phyloP scores from a whole-genome alignment of 202 grass and related monocot species.

The Setaria viridis region DNA sequence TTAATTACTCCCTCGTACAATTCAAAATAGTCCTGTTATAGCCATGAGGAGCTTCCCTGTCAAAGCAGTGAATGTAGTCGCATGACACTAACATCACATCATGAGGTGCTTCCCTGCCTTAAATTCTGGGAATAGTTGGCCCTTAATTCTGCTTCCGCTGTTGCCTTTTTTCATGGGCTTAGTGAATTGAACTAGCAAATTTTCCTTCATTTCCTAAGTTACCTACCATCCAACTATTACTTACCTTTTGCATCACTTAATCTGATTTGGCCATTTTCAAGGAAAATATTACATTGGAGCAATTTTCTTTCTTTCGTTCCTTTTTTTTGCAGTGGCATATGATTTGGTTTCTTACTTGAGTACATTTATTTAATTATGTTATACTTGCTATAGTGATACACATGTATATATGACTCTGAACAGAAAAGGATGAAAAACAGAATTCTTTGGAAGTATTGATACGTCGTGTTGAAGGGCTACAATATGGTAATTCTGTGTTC shows the following conservation, averaged over 20 bases:
- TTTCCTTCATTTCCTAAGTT: constrained; percentile 9
- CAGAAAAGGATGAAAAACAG: constrained; percentile 53
- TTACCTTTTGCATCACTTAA: constrained; percentile 19
- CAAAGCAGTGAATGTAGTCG: background rate
- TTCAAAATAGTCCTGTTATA: constrained; percentile 11
- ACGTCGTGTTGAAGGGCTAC: constrained; percentile 38
- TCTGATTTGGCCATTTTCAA: background rate
- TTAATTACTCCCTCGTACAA: background rate
- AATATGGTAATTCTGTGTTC: constrained; percentile 44
- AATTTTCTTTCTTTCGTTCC: background rate
- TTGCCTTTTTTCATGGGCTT: background rate
- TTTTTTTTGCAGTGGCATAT: background rate
- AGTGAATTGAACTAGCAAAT: background rate
- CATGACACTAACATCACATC: background rate
- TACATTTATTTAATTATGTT: constrained; percentile 7
- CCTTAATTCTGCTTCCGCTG: background rate
- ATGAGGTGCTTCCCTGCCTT: background rate
- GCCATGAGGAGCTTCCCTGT: background rate
- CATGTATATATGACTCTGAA: constrained; percentile 14
- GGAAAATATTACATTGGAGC: background rate
- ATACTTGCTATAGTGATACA: background rate
- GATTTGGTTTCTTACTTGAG: constrained; percentile 20
- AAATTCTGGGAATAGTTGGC: background rate
- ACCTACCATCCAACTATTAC: background rate
- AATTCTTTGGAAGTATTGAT: constrained; percentile 44